Percentiles rank a stretch among this genome's conserved stretches.
Conservation (phyloP, 345 rosid genomes). For the Gossypium turneri region DNA sequence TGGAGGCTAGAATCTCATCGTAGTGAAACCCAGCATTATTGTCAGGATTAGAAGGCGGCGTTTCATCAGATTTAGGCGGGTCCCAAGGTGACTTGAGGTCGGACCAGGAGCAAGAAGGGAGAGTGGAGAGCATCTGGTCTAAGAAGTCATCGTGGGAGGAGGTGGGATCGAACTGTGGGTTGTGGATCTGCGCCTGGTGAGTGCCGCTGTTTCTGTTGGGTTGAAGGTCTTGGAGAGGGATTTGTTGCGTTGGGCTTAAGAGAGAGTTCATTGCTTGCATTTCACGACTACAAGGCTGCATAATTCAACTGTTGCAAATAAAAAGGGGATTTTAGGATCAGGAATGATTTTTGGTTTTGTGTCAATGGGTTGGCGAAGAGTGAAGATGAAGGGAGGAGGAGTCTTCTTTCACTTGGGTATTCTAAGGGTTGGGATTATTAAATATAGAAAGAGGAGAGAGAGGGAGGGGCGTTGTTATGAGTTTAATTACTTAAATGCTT, state of each 20-base stretch:
- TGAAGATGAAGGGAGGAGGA: slow-evolving; percentile 9
- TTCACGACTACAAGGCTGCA: slow-evolving; percentile 24
- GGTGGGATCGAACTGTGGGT: slow-evolving; percentile 36
- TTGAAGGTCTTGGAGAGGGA: slow-evolving; percentile 17
- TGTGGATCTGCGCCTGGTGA: slow-evolving; percentile 30
- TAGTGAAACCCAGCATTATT: slow-evolving; percentile 34
- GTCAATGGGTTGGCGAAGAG: not conserved
- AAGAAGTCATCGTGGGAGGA: slow-evolving; percentile 60
- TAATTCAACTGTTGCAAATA: not conserved
- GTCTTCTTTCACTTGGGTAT: not conserved
- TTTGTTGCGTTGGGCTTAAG: slow-evolving; percentile 17
- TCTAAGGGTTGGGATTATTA: not conserved
- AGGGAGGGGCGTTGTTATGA: not conserved
- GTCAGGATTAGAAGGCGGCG: slow-evolving; percentile 19
- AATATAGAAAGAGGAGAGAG: not conserved
- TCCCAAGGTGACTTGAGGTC: slow-evolving; percentile 42
- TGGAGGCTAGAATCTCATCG: slow-evolving; percentile 41
- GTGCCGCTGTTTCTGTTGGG: not conserved
- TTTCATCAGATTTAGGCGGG: slow-evolving; percentile 37
- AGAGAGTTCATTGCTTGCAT: slow-evolving; percentile 21
- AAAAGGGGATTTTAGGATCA: not conserved
- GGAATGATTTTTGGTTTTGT: not conserved
- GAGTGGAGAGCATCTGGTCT: slow-evolving; percentile 71
- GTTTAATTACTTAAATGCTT: not conserved
- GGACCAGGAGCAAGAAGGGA: slow-evolving; percentile 56